phyloP scores from a whole-genome alignment of 345 rosid genomes.

The Atalantia buxifolia region DNA sequence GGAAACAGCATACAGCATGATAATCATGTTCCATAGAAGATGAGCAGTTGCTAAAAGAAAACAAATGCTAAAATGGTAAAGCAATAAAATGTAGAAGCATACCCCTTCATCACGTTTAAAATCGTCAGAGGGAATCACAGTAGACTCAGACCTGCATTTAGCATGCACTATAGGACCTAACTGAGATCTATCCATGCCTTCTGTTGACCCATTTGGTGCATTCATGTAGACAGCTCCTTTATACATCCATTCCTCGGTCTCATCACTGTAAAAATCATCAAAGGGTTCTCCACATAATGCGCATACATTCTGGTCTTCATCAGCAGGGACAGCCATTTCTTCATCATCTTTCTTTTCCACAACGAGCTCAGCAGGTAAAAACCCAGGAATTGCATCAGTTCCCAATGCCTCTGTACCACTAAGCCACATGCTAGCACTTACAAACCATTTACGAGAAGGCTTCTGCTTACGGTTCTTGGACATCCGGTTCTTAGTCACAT shows the following conservation, averaged over 20 bases:
- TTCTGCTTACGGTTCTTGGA: conserved; percentile 95
- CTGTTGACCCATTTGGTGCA: conserved; percentile 53
- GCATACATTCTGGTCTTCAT: conserved; percentile 86
- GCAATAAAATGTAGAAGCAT: conserved; percentile 23
- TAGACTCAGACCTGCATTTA: conserved; percentile 91
- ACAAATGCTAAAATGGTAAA: neutral
- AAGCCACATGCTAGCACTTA: conserved; percentile 93
- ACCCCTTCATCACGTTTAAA: conserved; percentile 52
- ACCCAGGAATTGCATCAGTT: conserved; percentile 88
- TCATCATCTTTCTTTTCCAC: conserved; percentile 85
- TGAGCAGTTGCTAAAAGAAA: neutral
- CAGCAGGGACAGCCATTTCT: conserved; percentile 97
- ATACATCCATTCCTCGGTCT: conserved; percentile 99
- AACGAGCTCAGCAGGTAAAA: conserved; percentile 61
- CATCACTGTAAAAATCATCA: conserved; percentile 97
- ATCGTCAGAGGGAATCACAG: conserved; percentile 49
- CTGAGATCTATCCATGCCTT: conserved; percentile 70
- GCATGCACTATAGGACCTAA: conserved; percentile 99
- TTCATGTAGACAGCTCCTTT: conserved; percentile 96
- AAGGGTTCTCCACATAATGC: conserved; percentile 97
- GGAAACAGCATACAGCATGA: neutral
- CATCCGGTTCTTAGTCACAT: conserved; percentile 96
- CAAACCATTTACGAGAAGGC: conserved; percentile 98
- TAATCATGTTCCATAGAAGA: neutral
- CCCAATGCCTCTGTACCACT: conserved; percentile 99